These are phyloP conservation scores for Cyclospora cayetanensis DNA, from an alignment of 169 alveolate genomes.

Conservation along the genomic window DNA sequence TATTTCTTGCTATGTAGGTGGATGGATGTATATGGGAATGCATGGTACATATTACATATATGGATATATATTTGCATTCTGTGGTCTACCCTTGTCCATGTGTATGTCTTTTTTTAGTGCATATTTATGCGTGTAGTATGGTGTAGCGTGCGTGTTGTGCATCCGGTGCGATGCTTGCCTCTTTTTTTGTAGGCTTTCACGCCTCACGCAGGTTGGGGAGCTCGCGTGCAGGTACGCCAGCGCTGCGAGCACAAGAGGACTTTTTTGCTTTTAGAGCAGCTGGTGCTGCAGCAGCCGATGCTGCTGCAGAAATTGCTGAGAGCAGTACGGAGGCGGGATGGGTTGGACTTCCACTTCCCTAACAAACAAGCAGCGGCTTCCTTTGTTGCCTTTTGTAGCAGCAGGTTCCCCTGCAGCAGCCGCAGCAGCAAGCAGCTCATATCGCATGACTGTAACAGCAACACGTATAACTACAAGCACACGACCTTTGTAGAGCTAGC, in stretches of 20 bases:
- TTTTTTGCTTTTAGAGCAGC: conserved; percentile 95
- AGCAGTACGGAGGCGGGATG: conserved; percentile 95
- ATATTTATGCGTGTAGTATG: neutral
- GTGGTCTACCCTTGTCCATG: neutral
- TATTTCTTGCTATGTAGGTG: neutral
- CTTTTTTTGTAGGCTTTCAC: conserved; percentile 85
- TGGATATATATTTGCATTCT: neutral
- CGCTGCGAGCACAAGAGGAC: conserved; percentile 97
- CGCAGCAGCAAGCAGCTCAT: conserved; percentile 45
- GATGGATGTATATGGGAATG: neutral
- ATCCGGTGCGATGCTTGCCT: too few relatives aligned
- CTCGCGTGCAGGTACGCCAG: conserved; percentile 94
- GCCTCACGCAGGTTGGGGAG: conserved; percentile 98
- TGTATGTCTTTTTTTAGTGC: neutral
- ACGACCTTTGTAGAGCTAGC: conserved; percentile 94
- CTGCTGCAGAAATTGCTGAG: conserved; percentile 81
- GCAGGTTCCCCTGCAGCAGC: conserved; percentile 52
- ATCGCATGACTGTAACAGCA: conserved; percentile 89
- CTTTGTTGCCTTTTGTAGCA: conserved; percentile 94
- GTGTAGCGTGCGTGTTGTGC: too few relatives aligned
- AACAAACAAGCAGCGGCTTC: conserved; percentile 94
- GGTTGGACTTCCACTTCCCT: conserved; percentile 97
- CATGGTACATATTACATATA: neutral
- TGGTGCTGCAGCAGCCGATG: conserved; percentile 91
- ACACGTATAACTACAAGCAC: conserved; percentile 87